Evolutionary conservation across 148 eudicot species (phyloP).

Genomic region (Amaranthus hypochondriacus): DNA sequence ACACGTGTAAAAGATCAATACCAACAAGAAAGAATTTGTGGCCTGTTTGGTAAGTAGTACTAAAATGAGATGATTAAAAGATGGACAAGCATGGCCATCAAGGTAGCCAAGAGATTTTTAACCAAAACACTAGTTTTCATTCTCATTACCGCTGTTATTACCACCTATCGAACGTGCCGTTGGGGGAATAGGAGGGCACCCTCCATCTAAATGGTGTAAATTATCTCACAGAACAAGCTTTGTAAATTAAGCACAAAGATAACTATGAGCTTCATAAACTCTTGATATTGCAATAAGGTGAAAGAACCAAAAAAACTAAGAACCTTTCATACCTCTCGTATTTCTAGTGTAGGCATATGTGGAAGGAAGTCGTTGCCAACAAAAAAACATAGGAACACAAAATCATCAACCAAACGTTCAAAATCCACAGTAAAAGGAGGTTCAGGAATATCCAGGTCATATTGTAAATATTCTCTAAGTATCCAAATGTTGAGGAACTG

Average conservation of each 20-base stretch:
- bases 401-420: conserved; percentile 91
- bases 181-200: not conserved
- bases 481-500: conserved; percentile 97
- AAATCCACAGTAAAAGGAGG: conserved; percentile 73
- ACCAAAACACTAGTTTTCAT: too few relatives aligned
- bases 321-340: conserved; percentile 74
- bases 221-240: not conserved
- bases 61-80: too few relatives aligned
- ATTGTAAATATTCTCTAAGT: conserved; percentile 88
- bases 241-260: not conserved
- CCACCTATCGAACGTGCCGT: too few relatives aligned
- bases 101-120: too few relatives aligned
- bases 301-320: not conserved
- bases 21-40: not conserved
- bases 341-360: conserved; percentile 99
- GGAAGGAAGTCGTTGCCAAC: conserved; percentile 99
- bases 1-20: not conserved
- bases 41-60: too few relatives aligned
- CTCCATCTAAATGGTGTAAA: not conserved
- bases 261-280: not conserved
- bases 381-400: conserved; percentile 95
- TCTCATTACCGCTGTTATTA: too few relatives aligned
- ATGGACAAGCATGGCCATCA: too few relatives aligned
- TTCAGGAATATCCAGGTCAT: conserved; percentile 68
- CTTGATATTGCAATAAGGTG: not conserved